Evolutionary conservation across 2,329 filamentous ascomycete species (phyloP).

Genomic region (Penicillium sp.): DNA sequence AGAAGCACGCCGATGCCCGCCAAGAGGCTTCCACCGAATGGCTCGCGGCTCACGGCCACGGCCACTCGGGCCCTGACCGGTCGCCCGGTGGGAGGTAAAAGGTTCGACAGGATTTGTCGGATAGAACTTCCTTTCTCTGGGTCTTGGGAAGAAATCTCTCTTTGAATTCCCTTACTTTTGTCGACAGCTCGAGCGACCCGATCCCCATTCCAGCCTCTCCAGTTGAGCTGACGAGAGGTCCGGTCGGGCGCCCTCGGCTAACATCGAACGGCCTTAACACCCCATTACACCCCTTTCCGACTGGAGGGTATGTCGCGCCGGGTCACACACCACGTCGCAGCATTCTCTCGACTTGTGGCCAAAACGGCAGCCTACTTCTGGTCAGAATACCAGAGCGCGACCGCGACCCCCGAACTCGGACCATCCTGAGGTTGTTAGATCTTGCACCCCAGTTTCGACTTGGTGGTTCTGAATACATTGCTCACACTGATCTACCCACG

Average conservation of each 20-base stretch:
- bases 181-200: constrained; percentile 15
- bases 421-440: not conserved
- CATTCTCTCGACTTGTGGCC: not conserved
- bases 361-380: not conserved
- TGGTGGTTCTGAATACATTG: constrained; percentile 5
- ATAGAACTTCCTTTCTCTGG: not conserved
- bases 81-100: constrained; percentile 34
- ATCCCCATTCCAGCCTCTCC: not conserved
- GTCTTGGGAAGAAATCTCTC: not conserved
- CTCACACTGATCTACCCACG: not conserved
- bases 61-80: constrained; percentile 36
- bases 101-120: not conserved
- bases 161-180: not conserved
- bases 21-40: constrained; percentile 37
- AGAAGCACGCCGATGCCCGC: constrained; percentile 42
- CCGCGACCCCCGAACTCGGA: constrained; percentile 1
- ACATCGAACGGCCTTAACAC: not conserved
- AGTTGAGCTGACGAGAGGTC: constrained; percentile 7
- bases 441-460: not conserved
- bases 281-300: constrained; percentile 3
- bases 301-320: constrained; percentile 10
- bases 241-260: constrained; percentile 8
- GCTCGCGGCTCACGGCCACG: constrained; percentile 30
- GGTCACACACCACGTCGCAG: not conserved
- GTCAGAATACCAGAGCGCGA: constrained; percentile 7